These are phyloP conservation scores for Hypoxylon fragiforme DNA, from an alignment of 495 filamentous ascomycete species.

Conservation along the genomic window DNA sequence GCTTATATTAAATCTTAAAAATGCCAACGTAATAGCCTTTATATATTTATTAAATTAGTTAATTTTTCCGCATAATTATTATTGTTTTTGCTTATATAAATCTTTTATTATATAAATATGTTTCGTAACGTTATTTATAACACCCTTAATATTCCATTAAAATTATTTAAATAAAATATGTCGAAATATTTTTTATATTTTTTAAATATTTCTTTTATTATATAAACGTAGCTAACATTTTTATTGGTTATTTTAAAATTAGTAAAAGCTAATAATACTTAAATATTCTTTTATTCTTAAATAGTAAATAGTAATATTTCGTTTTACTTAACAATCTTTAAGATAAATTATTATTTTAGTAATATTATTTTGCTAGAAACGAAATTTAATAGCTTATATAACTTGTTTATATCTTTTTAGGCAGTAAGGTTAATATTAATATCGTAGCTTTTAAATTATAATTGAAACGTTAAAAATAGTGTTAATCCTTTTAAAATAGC, in stretches of 20 bases:
- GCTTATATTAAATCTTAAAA: neutral
- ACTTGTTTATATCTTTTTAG: no score
- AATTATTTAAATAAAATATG: neutral
- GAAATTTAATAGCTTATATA: no score
- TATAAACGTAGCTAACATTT: neutral
- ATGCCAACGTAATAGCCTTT: neutral
- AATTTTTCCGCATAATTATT: neutral
- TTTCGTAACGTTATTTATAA: neutral
- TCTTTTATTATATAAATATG: neutral
- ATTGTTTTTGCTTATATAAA: neutral
- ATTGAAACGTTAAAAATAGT: no score
- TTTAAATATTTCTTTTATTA: neutral
- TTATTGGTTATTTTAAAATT: neutral
- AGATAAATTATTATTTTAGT: neutral
- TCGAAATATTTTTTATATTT: neutral
- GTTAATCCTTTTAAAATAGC: no score
- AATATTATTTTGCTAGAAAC: no score
- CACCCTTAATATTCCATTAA: neutral
- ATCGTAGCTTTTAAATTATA: no score
- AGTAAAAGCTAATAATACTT: neutral
- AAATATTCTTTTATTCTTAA: neutral
- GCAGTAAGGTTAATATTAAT: no score
- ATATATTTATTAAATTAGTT: neutral
- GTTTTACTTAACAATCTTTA: no score
- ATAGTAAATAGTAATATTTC: no score